phyloP scores from a whole-genome alignment of 129 eudicot genomes.

The Artemisia annua region DNA sequence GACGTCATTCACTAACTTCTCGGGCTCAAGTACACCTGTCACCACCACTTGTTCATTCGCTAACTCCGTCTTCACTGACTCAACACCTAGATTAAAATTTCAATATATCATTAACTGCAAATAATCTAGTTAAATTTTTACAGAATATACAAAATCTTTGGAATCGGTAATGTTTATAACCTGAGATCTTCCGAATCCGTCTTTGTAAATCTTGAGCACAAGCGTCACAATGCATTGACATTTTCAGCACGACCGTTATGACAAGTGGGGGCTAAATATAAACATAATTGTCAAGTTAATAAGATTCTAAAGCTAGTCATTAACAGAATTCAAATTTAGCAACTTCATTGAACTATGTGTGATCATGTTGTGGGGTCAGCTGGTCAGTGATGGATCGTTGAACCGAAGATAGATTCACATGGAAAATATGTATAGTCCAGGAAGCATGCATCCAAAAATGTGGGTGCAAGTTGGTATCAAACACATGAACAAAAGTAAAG shows the following conservation, averaged over 20 bases:
- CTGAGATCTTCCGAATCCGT: constrained; percentile 62
- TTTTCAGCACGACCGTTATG: constrained; percentile 59
- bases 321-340: not conserved
- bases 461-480: constrained; percentile 28
- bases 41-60: constrained; percentile 61
- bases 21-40: constrained; percentile 68
- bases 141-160: not conserved
- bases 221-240: constrained; percentile 93
- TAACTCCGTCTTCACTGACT: constrained; percentile 62
- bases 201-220: constrained; percentile 72
- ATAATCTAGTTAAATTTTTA: no score
- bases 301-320: not conserved
- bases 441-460: constrained; percentile 26
- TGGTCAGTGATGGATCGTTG: constrained; percentile 29
- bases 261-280: constrained; percentile 59
- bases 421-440: constrained; percentile 28
- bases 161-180: constrained; percentile 22
- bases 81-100: constrained; percentile 53
- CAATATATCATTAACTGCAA: no score
- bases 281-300: constrained; percentile 6
- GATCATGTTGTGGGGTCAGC: constrained; percentile 10
- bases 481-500: constrained; percentile 20
- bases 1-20: constrained; percentile 51
- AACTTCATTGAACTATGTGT: not conserved
- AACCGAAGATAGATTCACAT: constrained; percentile 27